A percentile compares a stretch with the other conserved stretches of the same genome.
Evolutionary conservation across 441 rosid species (phyloP).

Genomic region (Gossypium trilobum): DNA sequence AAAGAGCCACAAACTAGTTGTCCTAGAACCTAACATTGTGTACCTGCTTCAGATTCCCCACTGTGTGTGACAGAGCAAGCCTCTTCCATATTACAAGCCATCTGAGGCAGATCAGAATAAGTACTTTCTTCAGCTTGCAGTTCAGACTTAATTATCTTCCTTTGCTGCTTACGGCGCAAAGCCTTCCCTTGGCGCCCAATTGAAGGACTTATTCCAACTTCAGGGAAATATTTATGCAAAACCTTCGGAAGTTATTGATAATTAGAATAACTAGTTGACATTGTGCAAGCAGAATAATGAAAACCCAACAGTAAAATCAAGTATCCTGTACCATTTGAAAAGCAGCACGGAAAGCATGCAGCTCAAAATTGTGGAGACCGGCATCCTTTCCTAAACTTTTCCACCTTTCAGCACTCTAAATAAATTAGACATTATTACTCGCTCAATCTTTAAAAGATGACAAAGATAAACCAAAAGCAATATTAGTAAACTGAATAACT

Average conservation of each 20-base stretch:
- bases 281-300: neutral
- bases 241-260: slow-evolving; percentile 38
- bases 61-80: slow-evolving; percentile 6
- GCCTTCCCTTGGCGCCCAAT: slow-evolving; percentile 94
- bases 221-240: slow-evolving; percentile 57
- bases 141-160: slow-evolving; percentile 36
- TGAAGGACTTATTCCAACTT: slow-evolving; percentile 57
- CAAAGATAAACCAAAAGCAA: neutral
- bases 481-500: neutral
- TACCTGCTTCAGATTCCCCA: slow-evolving; percentile 22
- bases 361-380: slow-evolving; percentile 72
- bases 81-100: slow-evolving; percentile 18
- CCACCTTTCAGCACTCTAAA: slow-evolving; percentile 95
- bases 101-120: slow-evolving; percentile 17
- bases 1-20: slow-evolving; percentile 1
- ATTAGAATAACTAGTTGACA: neutral
- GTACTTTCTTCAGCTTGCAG: slow-evolving; percentile 15
- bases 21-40: slow-evolving; percentile 8
- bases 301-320: slow-evolving; percentile 7
- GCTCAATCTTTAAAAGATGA: neutral
- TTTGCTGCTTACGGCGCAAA: slow-evolving; percentile 61
- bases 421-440: slow-evolving; percentile 9
- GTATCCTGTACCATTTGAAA: slow-evolving; percentile 60
- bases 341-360: slow-evolving; percentile 83
- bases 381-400: slow-evolving; percentile 54